Percentiles rank a stretch among this genome's conserved stretches.
phyloP scores from a whole-genome alignment of 1,284 basidiomycete species.

The Apiotrichum montevideense region DNA sequence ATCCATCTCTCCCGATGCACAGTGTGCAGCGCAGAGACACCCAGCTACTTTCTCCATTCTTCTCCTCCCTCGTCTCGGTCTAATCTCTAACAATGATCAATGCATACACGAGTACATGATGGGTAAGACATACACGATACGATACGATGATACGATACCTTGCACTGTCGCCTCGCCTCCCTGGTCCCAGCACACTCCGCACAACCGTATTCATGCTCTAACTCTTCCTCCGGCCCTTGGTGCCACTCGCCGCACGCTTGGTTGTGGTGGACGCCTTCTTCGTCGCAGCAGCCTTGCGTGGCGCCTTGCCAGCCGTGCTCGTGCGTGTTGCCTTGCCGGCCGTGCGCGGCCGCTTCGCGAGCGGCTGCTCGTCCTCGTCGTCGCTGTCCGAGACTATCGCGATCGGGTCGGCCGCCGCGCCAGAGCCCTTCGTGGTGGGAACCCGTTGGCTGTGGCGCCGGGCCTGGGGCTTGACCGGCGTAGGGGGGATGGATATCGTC shows the following conservation, averaged over 20 bases:
- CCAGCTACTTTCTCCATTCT: too few species aligned
- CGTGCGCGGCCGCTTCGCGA: slow-evolving; percentile 16
- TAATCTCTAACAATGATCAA: too few species aligned
- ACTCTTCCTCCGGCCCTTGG: slow-evolving; percentile 7
- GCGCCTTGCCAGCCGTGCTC: slow-evolving; percentile 22
- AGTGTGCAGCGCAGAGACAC: too few species aligned
- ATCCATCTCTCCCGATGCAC: too few species aligned
- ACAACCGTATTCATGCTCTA: not conserved
- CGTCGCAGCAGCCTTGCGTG: slow-evolving; percentile 9
- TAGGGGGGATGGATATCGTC: slow-evolving; percentile 10
- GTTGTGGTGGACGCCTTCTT: slow-evolving; percentile 1
- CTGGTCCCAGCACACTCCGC: too few species aligned
- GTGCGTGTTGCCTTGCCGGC: slow-evolving; percentile 15
- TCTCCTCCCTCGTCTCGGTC: too few species aligned
- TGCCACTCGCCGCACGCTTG: slow-evolving; percentile 3
- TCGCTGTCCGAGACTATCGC: slow-evolving; percentile 23
- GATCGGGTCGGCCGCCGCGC: slow-evolving; percentile 35
- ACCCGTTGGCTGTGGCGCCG: slow-evolving; percentile 4
- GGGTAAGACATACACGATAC: too few species aligned
- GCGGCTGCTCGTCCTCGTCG: slow-evolving; percentile 17
- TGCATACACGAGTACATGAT: too few species aligned
- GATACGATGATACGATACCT: too few species aligned
- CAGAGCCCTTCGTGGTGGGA: slow-evolving; percentile 9
- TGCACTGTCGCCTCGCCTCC: too few species aligned
- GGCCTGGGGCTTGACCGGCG: slow-evolving; percentile 1